A percentile compares a stretch with the other conserved stretches of the same genome.
Conservation (phyloP, 2,329 filamentous ascomycete species). For the Cladosporium halotolerans region DNA sequence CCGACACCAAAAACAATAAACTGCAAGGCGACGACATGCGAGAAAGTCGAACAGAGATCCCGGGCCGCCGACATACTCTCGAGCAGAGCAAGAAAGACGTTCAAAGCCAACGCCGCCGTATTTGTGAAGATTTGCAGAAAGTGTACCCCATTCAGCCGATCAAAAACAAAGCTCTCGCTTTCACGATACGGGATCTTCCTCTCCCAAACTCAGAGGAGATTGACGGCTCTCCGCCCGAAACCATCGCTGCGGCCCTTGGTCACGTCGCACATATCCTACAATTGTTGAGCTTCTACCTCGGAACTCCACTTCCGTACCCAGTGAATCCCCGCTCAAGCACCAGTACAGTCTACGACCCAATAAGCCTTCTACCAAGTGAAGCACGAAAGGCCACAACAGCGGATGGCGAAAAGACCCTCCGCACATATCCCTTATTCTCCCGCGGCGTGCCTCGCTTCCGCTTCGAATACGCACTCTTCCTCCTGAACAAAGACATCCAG, state of each 20-base stretch:
- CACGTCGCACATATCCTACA: conserved; percentile 70
- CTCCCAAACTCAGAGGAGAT: conserved; percentile 71
- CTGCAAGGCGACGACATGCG: conserved; percentile 46
- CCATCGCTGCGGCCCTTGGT: conserved; percentile 73
- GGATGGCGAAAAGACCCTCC: conserved; percentile 23
- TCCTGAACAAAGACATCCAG: conserved; percentile 96
- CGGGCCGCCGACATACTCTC: conserved; percentile 19
- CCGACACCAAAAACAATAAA: conserved; percentile 31
- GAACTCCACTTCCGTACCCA: conserved; percentile 72
- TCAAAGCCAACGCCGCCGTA: conserved; percentile 78
- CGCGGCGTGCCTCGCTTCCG: conserved; percentile 66
- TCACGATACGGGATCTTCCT: conserved; percentile 72
- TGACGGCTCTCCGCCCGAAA: conserved; percentile 64
- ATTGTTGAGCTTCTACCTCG: conserved; percentile 75
- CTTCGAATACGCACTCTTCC: conserved; percentile 92
- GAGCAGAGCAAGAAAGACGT: conserved; percentile 57
- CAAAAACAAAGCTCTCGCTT: conserved; percentile 60
- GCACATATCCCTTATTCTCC: conserved; percentile 72
- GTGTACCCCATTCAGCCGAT: conserved; percentile 78
- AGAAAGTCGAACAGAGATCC: conserved; percentile 50
- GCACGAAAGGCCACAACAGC: conserved; percentile 15
- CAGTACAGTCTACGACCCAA: conserved; percentile 69
- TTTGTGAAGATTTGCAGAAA: conserved; percentile 71
- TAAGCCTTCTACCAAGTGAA: conserved; percentile 37
- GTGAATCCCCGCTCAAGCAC: conserved; percentile 66